These are phyloP conservation scores for Fraxinus excelsior DNA, from an alignment of 257 asterid species.

Conservation along the genomic window DNA sequence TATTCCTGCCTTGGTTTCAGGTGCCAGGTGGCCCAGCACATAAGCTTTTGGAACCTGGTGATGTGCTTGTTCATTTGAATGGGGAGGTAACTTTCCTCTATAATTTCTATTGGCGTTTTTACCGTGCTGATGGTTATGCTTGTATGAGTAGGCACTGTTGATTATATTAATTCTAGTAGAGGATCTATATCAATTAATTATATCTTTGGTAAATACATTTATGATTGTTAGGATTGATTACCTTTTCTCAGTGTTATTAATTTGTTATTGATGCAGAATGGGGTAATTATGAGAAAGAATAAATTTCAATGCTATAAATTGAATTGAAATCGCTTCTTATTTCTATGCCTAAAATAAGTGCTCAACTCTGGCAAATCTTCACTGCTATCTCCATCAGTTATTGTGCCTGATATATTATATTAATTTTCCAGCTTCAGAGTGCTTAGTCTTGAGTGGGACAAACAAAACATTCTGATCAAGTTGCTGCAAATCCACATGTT, in stretches of 20 bases:
- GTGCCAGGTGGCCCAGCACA: slow-evolving; percentile 98
- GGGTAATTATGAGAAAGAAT: neutral
- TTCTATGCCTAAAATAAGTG: neutral
- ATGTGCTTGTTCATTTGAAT: slow-evolving; percentile 85
- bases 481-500: neutral
- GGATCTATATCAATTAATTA: slow-evolving; percentile 4
- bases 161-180: slow-evolving; percentile 1
- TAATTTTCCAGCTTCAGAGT: neutral
- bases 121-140: slow-evolving; percentile 15
- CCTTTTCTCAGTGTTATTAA: neutral
- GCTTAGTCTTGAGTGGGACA: neutral
- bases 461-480: neutral
- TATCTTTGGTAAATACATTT: slow-evolving; percentile 1
- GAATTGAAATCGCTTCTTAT: neutral
- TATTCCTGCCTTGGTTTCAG: slow-evolving; percentile 44
- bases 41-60: slow-evolving; percentile 95
- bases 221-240: neutral
- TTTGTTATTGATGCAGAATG: neutral
- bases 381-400: neutral
- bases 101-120: neutral
- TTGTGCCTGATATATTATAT: neutral
- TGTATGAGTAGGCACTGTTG: slow-evolving; percentile 10
- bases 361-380: neutral
- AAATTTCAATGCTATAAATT: neutral
- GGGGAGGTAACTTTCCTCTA: slow-evolving; percentile 70